These are phyloP conservation scores for Dactylonectria macrodidyma DNA, from an alignment of 2,329 filamentous ascomycete species.

Conservation along the genomic window DNA sequence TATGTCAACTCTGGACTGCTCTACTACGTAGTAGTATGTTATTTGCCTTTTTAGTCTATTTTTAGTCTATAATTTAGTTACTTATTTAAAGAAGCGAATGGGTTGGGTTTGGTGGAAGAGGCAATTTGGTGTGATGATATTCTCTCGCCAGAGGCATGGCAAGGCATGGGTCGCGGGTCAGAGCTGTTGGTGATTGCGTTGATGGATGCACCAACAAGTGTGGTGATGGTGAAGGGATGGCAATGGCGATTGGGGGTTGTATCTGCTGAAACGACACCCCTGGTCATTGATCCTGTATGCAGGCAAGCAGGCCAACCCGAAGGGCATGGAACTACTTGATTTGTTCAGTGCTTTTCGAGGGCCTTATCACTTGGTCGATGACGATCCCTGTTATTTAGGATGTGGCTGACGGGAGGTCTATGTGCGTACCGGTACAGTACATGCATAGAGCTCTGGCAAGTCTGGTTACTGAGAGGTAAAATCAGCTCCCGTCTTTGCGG, in stretches of 20 bases:
- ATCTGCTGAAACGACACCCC: neutral
- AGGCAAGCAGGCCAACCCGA: neutral
- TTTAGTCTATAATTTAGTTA: no score
- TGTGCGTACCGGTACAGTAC: neutral
- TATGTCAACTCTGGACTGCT: no score
- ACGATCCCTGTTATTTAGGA: neutral
- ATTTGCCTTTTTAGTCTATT: no score
- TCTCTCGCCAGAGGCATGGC: neutral
- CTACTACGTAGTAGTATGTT: no score
- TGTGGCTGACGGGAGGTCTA: neutral
- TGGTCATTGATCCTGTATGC: neutral
- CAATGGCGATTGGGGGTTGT: neutral
- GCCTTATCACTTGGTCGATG: neutral
- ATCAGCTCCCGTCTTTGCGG: no score
- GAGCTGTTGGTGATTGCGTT: neutral
- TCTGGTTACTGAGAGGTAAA: no score
- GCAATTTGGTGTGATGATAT: neutral
- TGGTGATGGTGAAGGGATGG: slow-evolving; percentile 3
- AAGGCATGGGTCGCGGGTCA: neutral
- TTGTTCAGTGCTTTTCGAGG: neutral
- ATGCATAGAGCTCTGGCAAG: neutral
- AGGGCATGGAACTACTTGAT: neutral
- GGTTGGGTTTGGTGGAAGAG: neutral
- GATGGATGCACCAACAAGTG: neutral
- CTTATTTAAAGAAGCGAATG: no score